Percentiles rank a stretch among this genome's conserved stretches.
Conservation (phyloP, 148 eudicot genomes). For the Linanthus parryae region DNA sequence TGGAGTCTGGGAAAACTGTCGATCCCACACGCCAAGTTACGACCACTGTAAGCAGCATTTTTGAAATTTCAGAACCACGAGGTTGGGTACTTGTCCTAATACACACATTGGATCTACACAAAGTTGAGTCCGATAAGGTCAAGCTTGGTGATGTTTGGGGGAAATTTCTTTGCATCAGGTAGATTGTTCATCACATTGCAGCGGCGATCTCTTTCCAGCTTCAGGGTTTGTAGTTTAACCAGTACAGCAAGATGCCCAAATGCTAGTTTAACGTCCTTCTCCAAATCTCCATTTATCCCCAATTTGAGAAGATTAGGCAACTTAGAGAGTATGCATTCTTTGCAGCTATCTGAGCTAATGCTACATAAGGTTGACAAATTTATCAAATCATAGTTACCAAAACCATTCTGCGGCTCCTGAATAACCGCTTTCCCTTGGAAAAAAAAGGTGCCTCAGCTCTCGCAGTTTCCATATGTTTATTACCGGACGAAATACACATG, state of each 20-base stretch:
- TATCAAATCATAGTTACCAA: not conserved
- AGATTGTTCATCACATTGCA: not conserved
- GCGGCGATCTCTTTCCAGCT: not conserved
- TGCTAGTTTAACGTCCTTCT: not conserved
- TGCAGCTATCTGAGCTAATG: not conserved
- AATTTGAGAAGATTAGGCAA: not conserved
- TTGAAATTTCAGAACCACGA: not conserved
- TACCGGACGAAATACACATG: not conserved
- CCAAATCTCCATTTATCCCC: not conserved
- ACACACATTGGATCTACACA: not conserved
- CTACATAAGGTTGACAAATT: not conserved
- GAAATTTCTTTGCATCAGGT: not conserved
- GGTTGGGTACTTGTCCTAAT: not conserved
- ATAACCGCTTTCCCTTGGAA: not conserved
- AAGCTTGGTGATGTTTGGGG: not conserved
- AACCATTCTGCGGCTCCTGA: not conserved
- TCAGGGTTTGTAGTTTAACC: not conserved
- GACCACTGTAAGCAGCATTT: not conserved
- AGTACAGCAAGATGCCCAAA: not conserved
- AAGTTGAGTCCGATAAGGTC: not conserved
- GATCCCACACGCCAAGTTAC: not conserved
- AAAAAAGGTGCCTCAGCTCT: not conserved
- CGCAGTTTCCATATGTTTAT: not conserved
- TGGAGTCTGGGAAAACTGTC: not conserved
- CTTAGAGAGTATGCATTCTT: not conserved